Evolutionary conservation across 202 grass and related monocot species (phyloP).

Genomic region (Carex arenaria): DNA sequence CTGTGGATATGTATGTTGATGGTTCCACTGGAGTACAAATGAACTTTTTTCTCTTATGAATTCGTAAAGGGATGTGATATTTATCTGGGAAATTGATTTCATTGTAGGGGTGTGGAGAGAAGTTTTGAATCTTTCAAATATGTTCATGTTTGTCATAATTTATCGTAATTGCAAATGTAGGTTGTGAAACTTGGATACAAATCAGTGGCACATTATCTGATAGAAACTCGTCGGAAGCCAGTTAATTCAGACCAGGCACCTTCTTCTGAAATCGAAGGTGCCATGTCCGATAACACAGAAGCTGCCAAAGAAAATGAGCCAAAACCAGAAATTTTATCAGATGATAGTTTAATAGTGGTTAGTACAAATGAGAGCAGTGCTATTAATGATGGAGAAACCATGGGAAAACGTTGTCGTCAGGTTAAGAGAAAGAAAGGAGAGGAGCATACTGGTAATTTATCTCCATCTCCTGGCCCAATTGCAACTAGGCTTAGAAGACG

Average conservation of each 20-base stretch:
- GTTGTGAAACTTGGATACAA: conserved; percentile 60
- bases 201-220: conserved; percentile 87
- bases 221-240: conserved; percentile 42
- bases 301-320: not conserved
- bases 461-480: not conserved
- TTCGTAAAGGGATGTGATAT: not conserved
- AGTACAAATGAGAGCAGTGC: not conserved
- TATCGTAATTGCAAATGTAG: conserved; percentile 30
- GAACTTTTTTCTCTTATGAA: not conserved
- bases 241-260: conserved; percentile 19
- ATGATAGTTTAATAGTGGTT: not conserved
- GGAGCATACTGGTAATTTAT: not conserved
- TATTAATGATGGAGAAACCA: not conserved
- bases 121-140: not conserved
- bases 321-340: not conserved
- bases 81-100: not conserved
- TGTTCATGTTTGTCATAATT: not conserved
- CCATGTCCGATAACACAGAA: not conserved
- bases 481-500: conserved; percentile 6
- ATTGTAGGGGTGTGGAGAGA: not conserved
- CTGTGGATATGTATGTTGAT: not conserved
- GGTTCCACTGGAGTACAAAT: not conserved
- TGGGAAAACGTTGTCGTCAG: not conserved
- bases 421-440: not conserved
- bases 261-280: conserved; percentile 22